phyloP scores from a whole-genome alignment of 768 basidiomycete species.

The Mycena epipterygia region DNA sequence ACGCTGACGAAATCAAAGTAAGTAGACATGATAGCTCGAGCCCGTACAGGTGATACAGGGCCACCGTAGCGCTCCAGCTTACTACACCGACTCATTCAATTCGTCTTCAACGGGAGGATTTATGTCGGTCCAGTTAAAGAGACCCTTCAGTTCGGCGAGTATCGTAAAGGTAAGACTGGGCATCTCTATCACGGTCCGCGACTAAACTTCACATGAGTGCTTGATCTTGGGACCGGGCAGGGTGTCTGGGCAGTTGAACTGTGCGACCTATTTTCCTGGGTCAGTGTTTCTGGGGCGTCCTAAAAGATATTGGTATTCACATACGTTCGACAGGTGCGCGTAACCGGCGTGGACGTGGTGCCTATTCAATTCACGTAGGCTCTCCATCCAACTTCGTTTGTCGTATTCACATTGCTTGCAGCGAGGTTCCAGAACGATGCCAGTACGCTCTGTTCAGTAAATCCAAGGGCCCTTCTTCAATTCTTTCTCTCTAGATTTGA shows the following conservation, averaged over 20 bases:
- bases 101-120: conserved; percentile 72
- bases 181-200: background rate
- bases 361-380: conserved; percentile 20
- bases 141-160: conserved; percentile 64
- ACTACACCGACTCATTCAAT: conserved; percentile 76
- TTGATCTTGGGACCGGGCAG: conserved; percentile 79
- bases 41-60: conserved; percentile 10
- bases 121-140: conserved; percentile 77
- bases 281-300: conserved; percentile 8
- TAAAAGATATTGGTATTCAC: background rate
- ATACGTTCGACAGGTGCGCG: background rate
- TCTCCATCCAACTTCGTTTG: no score
- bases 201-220: conserved; percentile 54
- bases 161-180: conserved; percentile 55
- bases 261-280: conserved; percentile 12
- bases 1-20: conserved; percentile 76
- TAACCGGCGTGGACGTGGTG: conserved; percentile 20
- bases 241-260: conserved; percentile 66
- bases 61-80: conserved; percentile 68
- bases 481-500: conserved; percentile 66
- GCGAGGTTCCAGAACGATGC: conserved; percentile 17
- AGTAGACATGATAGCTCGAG: conserved; percentile 18
- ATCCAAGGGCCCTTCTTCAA: background rate
- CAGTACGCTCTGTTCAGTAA: background rate
- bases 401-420: background rate